Percentiles rank a stretch among this genome's conserved stretches.
phyloP scores from a whole-genome alignment of 2,329 filamentous ascomycete species.

The Xenosphaeropsis pyriputrescens region DNA sequence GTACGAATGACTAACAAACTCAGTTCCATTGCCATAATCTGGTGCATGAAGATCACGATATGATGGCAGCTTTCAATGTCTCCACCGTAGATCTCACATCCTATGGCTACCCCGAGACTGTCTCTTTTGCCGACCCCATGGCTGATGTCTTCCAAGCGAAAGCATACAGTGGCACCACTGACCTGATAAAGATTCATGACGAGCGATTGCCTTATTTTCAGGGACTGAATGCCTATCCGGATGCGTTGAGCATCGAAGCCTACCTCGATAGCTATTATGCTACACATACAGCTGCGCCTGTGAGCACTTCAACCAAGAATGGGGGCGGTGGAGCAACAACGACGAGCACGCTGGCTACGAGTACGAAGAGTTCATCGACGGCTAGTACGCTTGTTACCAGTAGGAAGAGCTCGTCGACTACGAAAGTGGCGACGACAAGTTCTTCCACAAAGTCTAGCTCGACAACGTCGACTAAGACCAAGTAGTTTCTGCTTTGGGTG shows the following conservation, averaged over 20 bases:
- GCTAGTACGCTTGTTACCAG: not conserved
- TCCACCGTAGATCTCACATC: constrained; percentile 4
- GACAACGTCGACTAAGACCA: too few species aligned
- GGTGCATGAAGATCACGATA: constrained; percentile 18
- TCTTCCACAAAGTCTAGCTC: not conserved
- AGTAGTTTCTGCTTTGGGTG: too few species aligned
- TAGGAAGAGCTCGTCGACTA: not conserved
- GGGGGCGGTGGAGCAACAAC: too few species aligned
- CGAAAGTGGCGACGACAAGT: not conserved
- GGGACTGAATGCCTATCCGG: constrained; percentile 11
- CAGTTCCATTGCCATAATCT: constrained; percentile 21
- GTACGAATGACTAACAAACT: not conserved
- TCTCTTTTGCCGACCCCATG: constrained; percentile 12
- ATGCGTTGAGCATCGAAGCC: constrained; percentile 3
- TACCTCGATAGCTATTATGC: constrained; percentile 5
- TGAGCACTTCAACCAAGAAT: too few species aligned
- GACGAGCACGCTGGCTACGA: not conserved
- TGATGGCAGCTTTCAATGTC: constrained; percentile 9
- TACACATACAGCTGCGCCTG: too few species aligned
- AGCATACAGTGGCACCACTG: constrained; percentile 5
- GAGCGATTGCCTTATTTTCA: constrained; percentile 7
- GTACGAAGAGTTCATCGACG: not conserved
- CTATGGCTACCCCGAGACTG: constrained; percentile 8
- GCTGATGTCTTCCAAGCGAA: constrained; percentile 10
- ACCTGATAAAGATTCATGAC: constrained; percentile 5